These are phyloP conservation scores for Biscutella laevigata DNA, from an alignment of 441 rosid genomes.

Conservation along the genomic window DNA sequence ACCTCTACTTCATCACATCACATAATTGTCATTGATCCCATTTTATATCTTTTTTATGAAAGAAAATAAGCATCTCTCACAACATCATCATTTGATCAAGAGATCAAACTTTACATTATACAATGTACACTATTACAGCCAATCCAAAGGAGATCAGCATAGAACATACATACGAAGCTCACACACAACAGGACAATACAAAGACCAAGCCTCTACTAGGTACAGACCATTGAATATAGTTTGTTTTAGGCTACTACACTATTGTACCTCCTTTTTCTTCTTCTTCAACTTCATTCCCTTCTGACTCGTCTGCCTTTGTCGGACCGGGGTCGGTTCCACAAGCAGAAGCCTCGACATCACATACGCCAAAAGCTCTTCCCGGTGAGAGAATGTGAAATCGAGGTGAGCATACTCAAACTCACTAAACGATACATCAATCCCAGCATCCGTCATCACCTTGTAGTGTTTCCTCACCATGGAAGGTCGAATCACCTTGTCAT, in stretches of 20 bases:
- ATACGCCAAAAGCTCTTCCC: conserved; percentile 67
- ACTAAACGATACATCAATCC: conserved; percentile 54
- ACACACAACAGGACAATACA: conserved; percentile 18
- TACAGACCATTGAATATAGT: conserved; percentile 3
- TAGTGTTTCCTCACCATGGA: conserved; percentile 82
- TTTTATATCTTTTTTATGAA: background rate
- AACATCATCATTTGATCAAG: conserved; percentile 4
- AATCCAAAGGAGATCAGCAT: background rate
- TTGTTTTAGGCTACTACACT: conserved; percentile 13
- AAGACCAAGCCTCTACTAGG: conserved; percentile 10
- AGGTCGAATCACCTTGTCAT: conserved; percentile 74
- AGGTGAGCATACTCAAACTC: conserved; percentile 92
- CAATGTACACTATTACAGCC: conserved; percentile 15
- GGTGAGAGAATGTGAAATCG: conserved; percentile 91
- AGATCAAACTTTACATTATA: conserved; percentile 10
- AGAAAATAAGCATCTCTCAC: background rate
- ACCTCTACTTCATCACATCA: background rate
- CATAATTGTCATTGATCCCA: background rate
- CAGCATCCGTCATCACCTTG: conserved; percentile 55
- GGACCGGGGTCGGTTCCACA: conserved; percentile 33
- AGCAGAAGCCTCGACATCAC: conserved; percentile 74
- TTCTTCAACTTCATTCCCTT: conserved; percentile 39
- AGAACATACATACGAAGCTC: conserved; percentile 15
- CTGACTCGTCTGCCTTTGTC: conserved; percentile 25
- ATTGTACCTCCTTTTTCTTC: conserved; percentile 28